Evolutionary conservation across 108 stramenopile species (phyloP).

Genomic region (Schizochytrium sp.): DNA sequence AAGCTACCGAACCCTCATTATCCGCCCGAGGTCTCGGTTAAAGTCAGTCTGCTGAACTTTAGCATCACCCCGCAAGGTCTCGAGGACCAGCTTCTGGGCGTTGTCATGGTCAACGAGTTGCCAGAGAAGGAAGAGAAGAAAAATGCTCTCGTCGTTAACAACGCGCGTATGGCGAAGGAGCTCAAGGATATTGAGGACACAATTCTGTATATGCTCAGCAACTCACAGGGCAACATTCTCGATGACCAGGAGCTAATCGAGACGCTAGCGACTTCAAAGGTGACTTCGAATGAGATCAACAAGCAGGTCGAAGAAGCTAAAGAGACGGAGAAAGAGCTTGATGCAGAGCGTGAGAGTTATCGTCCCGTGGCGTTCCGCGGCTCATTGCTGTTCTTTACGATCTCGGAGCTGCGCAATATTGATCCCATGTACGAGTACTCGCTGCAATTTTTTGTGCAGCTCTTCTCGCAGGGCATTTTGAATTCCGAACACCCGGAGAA

Average conservation of each 20-base stretch:
- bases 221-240: slow-evolving; percentile 53
- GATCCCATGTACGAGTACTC: slow-evolving; percentile 69
- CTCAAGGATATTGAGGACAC: slow-evolving; percentile 52
- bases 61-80: slow-evolving; percentile 55
- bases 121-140: slow-evolving; percentile 37
- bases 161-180: slow-evolving; percentile 56
- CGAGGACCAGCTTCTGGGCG: slow-evolving; percentile 60
- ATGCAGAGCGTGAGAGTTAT: slow-evolving; percentile 49
- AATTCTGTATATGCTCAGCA: slow-evolving; percentile 44
- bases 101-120: slow-evolving; percentile 48
- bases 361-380: slow-evolving; percentile 55
- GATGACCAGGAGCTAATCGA: slow-evolving; percentile 59
- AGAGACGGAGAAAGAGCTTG: slow-evolving; percentile 51
- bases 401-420: slow-evolving; percentile 47
- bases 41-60: slow-evolving; percentile 57
- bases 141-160: slow-evolving; percentile 40
- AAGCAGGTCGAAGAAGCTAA: slow-evolving; percentile 51
- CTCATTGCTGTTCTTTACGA: slow-evolving; percentile 50
- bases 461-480: slow-evolving; percentile 41
- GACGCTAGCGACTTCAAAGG: slow-evolving; percentile 54
- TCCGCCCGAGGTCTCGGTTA: slow-evolving; percentile 54
- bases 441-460: slow-evolving; percentile 45
- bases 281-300: slow-evolving; percentile 49
- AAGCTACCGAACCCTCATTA: slow-evolving; percentile 62
- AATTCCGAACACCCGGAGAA: slow-evolving; percentile 30